Conservation (phyloP, 331 rosid genomes). For the Cydonia oblonga region DNA sequence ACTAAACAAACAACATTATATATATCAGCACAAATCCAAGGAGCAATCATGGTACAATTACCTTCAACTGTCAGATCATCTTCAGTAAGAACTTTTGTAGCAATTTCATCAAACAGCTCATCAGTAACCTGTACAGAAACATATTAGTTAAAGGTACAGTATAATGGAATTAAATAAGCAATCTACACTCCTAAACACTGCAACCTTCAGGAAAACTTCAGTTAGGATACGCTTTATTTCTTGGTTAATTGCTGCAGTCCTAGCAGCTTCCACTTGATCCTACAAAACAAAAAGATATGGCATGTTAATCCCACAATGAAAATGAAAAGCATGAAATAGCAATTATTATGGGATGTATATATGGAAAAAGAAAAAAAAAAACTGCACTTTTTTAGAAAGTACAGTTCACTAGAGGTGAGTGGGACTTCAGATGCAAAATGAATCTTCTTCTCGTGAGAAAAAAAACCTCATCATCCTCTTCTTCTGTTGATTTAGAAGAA, state of each 20-base stretch:
- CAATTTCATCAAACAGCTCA: slow-evolving; percentile 91
- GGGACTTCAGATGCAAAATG: neutral
- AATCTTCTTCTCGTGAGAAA: neutral
- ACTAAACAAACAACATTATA: neutral
- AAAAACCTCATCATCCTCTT: slow-evolving; percentile 85
- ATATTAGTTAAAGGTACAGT: slow-evolving; percentile 15
- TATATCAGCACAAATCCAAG: neutral
- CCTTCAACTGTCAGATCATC: slow-evolving; percentile 65
- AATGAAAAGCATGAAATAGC: neutral
- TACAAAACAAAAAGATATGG: slow-evolving; percentile 16
- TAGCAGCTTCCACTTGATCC: slow-evolving; percentile 67
- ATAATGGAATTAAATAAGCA: neutral
- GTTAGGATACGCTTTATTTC: slow-evolving; percentile 87
- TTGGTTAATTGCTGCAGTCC: slow-evolving; percentile 76
- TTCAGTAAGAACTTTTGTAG: slow-evolving; percentile 73
- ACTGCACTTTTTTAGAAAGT: neutral
- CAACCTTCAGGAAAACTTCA: slow-evolving; percentile 88
- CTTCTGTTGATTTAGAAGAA: slow-evolving; percentile 81
- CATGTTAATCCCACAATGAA: slow-evolving; percentile 7
- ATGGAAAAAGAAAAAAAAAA: neutral
- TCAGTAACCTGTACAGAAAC: slow-evolving; percentile 70
- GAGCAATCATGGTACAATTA: slow-evolving; percentile 12
- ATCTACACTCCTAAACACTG: slow-evolving; percentile 8
- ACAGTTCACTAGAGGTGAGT: neutral
- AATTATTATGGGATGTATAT: neutral